Evolutionary conservation across 2,329 filamentous ascomycete genomes (phyloP).

Genomic region (Trichophyton simii): DNA sequence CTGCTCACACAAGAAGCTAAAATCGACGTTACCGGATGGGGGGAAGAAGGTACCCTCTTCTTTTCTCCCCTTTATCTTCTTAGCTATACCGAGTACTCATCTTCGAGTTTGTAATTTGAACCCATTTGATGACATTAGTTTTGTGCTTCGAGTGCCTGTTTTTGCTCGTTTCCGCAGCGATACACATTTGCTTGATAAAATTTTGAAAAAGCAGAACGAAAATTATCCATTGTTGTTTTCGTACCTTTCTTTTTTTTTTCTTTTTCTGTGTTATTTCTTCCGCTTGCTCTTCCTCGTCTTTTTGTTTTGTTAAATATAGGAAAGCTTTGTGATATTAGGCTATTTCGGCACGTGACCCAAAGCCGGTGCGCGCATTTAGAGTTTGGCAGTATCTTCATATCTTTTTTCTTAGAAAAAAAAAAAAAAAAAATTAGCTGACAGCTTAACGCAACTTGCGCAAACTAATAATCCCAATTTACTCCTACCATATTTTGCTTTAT

Average conservation of each 20-base stretch:
- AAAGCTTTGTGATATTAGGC: neutral
- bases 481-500: no score
- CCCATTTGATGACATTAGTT: neutral
- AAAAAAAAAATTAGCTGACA: neutral
- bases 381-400: neutral
- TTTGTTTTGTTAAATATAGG: neutral
- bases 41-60: neutral
- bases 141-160: neutral
- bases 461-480: no score
- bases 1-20: neutral
- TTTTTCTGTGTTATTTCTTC: neutral
- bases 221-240: neutral
- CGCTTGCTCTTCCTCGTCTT: neutral
- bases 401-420: neutral
- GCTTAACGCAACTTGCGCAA: neutral
- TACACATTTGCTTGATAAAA: neutral
- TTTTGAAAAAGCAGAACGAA: neutral
- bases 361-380: neutral
- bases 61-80: neutral
- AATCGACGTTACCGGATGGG: neutral
- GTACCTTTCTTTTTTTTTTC: neutral
- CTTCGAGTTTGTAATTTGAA: neutral
- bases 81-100: neutral
- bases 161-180: neutral
- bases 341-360: no score